Base-by-base conservation (phyloP, 2,329 filamentous ascomycete genomes). In the Cladophialophora yegresii region DNA sequence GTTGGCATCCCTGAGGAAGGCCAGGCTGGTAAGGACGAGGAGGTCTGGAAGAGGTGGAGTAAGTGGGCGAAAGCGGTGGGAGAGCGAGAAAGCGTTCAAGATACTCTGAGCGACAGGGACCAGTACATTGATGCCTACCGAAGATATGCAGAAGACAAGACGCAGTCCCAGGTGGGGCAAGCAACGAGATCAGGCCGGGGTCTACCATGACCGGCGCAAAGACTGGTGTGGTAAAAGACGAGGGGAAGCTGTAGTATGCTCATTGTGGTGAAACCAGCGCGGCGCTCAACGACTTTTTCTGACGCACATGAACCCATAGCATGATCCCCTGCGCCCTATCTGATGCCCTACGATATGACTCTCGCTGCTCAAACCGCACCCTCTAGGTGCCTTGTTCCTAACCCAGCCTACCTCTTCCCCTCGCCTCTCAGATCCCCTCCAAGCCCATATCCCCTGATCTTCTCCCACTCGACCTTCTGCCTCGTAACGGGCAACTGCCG, bases 391-490 rank as follows among this genome's bases (percentile, higher is more conserved):
- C 4, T 10, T 5, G 9, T 13, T 12, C 43, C 10, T 23, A 6
- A 6, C 7, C 49, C 53, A 68, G 10, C 7, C 49, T 56, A 68
- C 26, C 66, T 51, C 61, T 68, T 68, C 12, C 55, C 66, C 30
- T 68, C 66, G 8, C 66, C 66, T 22, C 64, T 66, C 54, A 68
- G 51, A 58, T 68, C 66, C 10, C 66, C 53, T 28, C 90, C 90
- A 71, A 96, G 82, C 66, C 92, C 84, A 81, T 99, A 99, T 71
- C 92, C 92, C 53, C 91, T 89, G 70, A 99, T 91, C 83, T 96
- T 97, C 78, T 99, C 93, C 95, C 95, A 99, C 80, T 99, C 95
- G 72, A 99, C 93, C 85, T 97, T 97, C 82, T 99, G 95, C 75
- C 95, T 88, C 67, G 95, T 99, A 65, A 99, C 92, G 0, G 95